Base-by-base conservation (phyloP, 768 basidiomycete genomes). In the Suillus clintonianus region DNA sequence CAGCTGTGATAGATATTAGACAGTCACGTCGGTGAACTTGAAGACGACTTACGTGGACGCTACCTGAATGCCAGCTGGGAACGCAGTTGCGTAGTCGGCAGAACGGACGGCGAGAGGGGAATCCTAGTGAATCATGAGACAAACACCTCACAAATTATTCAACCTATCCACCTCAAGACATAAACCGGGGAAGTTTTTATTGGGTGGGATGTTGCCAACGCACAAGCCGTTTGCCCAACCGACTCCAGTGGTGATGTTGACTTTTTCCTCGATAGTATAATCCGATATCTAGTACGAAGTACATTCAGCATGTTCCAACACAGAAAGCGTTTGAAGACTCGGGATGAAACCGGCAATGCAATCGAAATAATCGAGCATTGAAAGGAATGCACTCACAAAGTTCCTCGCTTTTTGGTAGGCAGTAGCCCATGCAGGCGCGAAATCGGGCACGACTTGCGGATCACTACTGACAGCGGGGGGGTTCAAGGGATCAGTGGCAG, bases 161-260 rank as follows among this genome's bases (percentile, higher is more conserved):
- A 32, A 34, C 24, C 17, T 27, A 66, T 76, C 2, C 22, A 83
- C 85, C 76, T 90, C 85, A 13, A 90, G 80, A 70, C 89, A 90
- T 17, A 90, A 72, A 17, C 89, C 88, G 0, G 86, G 86, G 74
- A 82, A 89, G 59, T 62, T 62, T 45, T 45, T 53, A 65, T 75
- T 62, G 1, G 83, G 59, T 14, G 84, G 77, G n/a, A 83, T 88
- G 68, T 89, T 88, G 4, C 84, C 89, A 45, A 91, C 87, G 72
- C 89, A 91, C 24, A 79, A 82, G 0, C 88, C 88, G 60, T 73
- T 76, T 71, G 75, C 27, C 63, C 63, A 64, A 53, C 60, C 58
- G 43, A 37, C 58, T 57, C 72, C 72, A 4, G 72, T 74, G 22
- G 67, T 70, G 9, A 73, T 60, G 37, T 67, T 68, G 9, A 70